Conservation (phyloP, 257 asterid species). For the Handroanthus guayacan region DNA sequence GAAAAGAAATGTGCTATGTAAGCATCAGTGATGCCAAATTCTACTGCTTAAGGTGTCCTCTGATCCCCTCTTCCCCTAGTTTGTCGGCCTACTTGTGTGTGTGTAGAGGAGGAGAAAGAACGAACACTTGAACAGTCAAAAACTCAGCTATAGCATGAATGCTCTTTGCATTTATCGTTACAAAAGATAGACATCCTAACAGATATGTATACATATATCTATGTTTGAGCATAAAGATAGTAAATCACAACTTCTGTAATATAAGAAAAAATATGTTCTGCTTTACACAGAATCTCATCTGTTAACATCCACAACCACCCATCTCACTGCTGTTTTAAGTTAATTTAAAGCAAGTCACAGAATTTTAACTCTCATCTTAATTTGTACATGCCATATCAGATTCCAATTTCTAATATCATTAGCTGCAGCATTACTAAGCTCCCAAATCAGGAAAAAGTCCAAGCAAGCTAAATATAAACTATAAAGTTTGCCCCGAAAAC, state of each 20-base stretch:
- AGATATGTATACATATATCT: no score
- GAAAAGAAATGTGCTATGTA: conserved; percentile 16
- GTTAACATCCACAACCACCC: not conserved
- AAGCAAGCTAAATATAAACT: not conserved
- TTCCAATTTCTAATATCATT: no score
- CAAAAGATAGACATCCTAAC: not conserved
- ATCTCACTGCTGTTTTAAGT: not conserved
- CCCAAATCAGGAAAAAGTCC: not conserved
- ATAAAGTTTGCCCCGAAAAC: no score
- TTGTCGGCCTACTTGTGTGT: not conserved
- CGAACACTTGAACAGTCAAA: not conserved
- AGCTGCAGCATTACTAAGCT: not conserved
- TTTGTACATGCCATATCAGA: not conserved
- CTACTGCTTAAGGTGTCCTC: not conserved
- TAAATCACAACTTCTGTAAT: not conserved
- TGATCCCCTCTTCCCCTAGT: not conserved
- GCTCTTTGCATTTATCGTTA: conserved; percentile 5
- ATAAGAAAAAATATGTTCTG: no score
- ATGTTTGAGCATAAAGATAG: not conserved
- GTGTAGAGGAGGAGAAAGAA: not conserved
- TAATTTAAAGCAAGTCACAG: conserved; percentile 10
- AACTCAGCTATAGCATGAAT: not conserved
- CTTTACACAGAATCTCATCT: not conserved
- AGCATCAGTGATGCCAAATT: not conserved
- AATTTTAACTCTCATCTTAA: not conserved